These are phyloP conservation scores for Lactarius quietus DNA, from an alignment of 768 basidiomycete species.

Conservation along the genomic window DNA sequence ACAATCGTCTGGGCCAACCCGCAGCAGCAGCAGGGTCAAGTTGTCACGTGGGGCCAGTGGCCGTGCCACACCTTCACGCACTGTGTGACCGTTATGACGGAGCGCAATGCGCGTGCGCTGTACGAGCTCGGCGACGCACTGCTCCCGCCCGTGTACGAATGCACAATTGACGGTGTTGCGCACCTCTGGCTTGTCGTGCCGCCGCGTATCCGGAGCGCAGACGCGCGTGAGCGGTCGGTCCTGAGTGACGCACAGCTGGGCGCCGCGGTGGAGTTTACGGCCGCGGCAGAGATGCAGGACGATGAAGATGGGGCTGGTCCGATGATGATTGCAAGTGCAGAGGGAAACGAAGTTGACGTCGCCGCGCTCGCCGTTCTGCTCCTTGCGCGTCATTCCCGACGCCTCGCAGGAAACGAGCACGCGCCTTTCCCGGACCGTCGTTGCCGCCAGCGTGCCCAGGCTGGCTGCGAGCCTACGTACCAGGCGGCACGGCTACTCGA, in stretches of 20 bases:
- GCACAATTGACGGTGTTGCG: background rate
- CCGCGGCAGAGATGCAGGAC: background rate
- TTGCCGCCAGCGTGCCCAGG: background rate
- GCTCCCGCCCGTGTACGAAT: conserved; percentile 9
- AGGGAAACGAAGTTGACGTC: conserved; percentile 13
- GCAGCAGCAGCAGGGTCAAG: background rate
- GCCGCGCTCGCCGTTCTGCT: conserved; percentile 11
- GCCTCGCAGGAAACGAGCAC: background rate
- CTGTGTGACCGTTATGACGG: conserved; percentile 15
- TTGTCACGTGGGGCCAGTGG: conserved; percentile 11
- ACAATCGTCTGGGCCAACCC: conserved; percentile 8
- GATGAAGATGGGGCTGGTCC: background rate
- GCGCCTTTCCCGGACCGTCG: background rate
- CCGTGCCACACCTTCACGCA: conserved; percentile 6
- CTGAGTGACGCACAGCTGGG: conserved; percentile 11
- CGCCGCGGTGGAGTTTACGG: conserved; percentile 3
- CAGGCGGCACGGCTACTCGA: background rate
- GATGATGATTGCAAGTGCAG: conserved; percentile 1
- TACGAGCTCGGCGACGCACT: background rate
- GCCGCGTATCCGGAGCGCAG: background rate
- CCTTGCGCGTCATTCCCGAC: background rate
- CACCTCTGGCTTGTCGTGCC: conserved; percentile 20
- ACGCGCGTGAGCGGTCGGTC: background rate
- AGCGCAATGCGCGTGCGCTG: background rate
- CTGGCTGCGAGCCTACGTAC: background rate